Evolutionary conservation across 2,329 filamentous ascomycete species (phyloP), one percentile per base, ranked within the genome.

Genomic region (Didymella segeticola): DNA sequence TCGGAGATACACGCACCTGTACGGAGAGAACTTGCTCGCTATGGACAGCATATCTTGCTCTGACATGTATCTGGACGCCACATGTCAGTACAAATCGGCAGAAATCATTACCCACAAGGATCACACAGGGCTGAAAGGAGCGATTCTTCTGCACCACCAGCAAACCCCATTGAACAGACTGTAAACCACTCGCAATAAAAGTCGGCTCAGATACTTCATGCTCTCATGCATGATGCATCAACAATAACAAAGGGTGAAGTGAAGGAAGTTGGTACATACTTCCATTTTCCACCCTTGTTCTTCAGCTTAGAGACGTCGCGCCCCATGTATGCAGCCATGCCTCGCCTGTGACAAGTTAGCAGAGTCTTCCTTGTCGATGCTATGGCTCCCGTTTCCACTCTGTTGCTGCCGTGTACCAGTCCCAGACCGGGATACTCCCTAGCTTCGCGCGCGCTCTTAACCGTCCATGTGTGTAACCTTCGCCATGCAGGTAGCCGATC

Each of bases 11-110:
- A 78, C 78, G 67, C 75, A 86, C 84, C 86, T 81, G 76, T 96
- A 98, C 3, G 93, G 95, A 53, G 83, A 83, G 74, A 96, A 99
- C 69, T 82, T 86, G 52, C 88, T 89, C 11, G 91, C 87, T 60
- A 91, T 82, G 61, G 92, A 89, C 56, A 89, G 73, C 95, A 99
- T 98, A 56, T 98, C 95, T 71, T 86, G 84, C 77, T 98, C 95
- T 29, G 83, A 84, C 92, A 98, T 96, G 74, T 98, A 99, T 54
- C 64, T 68, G 50, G 12, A 42, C 17, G 19, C 9, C 17, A 12
- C 50, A 25, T 29, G 38, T 54, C 27, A 49, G 39, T 19, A 30
- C 23, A 17, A 30, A 14, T 5, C 3, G 5, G 38, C 26, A 30
- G 23, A 7, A 11, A 31, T 7, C 11, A 37, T 25, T 11, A 15